Evolutionary conservation across 169 alveolate species (phyloP).

Genomic region (Babesia gibsoni): DNA sequence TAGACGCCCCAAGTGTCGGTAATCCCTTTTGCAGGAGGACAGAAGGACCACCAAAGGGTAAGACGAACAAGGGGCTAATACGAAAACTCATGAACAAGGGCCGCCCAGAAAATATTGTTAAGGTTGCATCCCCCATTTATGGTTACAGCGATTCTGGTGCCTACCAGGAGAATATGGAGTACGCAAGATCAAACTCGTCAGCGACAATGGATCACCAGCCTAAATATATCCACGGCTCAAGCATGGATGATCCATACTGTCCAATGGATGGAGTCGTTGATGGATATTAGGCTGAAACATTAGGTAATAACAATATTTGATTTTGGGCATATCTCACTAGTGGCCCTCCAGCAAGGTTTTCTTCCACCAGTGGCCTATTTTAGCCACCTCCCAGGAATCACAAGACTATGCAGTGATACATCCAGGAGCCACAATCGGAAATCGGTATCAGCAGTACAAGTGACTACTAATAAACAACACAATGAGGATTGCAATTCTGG

Average conservation of each 20-base stretch:
- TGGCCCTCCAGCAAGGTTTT: too few species aligned
- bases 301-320: too few species aligned
- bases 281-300: too few species aligned
- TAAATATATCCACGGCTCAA: conserved; percentile 7
- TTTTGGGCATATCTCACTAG: too few species aligned
- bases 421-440: too few species aligned
- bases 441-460: too few species aligned
- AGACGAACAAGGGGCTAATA: conserved; percentile 55
- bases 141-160: neutral
- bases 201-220: neutral
- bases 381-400: too few species aligned
- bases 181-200: neutral
- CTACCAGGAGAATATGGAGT: neutral
- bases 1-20: conserved; percentile 47
- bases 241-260: conserved; percentile 22
- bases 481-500: too few species aligned
- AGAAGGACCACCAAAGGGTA: conserved; percentile 68
- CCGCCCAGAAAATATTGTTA: neutral
- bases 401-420: too few species aligned
- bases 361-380: too few species aligned
- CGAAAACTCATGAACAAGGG: conserved; percentile 19
- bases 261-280: neutral
- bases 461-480: too few species aligned
- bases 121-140: neutral
- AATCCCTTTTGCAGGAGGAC: conserved; percentile 66